Evolutionary conservation across 495 filamentous ascomycete species (phyloP).

Genomic region (Bacidia rubella): DNA sequence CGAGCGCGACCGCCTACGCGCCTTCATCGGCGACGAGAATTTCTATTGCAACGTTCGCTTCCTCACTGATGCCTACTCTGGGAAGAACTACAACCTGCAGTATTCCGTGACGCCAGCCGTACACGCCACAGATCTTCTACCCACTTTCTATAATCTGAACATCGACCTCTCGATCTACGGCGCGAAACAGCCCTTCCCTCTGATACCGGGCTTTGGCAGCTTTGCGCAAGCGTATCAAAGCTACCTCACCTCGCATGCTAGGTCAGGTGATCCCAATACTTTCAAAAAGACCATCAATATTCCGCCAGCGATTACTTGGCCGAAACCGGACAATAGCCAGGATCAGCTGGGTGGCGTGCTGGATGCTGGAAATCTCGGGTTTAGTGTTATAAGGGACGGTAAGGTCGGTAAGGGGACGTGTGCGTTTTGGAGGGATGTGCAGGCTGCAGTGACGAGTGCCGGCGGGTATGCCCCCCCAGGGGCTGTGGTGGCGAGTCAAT

Average conservation of each 20-base stretch:
- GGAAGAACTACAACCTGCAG: slow-evolving; percentile 24
- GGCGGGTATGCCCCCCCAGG: slow-evolving; percentile 20
- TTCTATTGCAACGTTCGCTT: slow-evolving; percentile 30
- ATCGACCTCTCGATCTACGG: slow-evolving; percentile 21
- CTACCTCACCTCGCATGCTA: slow-evolving; percentile 27
- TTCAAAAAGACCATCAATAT: slow-evolving; percentile 23
- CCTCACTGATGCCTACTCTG: slow-evolving; percentile 25
- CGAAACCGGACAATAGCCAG: slow-evolving; percentile 15
- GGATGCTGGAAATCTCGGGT: slow-evolving; percentile 26
- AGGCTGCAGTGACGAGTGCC: slow-evolving; percentile 23
- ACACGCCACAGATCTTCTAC: slow-evolving; percentile 21
- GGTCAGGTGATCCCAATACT: slow-evolving; percentile 27
- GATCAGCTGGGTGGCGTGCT: slow-evolving; percentile 22
- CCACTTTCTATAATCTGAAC: slow-evolving; percentile 22
- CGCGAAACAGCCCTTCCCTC: neutral
- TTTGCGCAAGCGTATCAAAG: slow-evolving; percentile 28
- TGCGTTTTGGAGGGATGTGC: slow-evolving; percentile 26
- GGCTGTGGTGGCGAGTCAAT: slow-evolving; percentile 17
- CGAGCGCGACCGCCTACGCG: slow-evolving; percentile 23
- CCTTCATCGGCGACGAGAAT: slow-evolving; percentile 24
- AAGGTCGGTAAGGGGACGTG: slow-evolving; percentile 24
- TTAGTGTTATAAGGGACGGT: slow-evolving; percentile 21
- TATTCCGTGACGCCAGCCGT: slow-evolving; percentile 28
- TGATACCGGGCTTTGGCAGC: slow-evolving; percentile 21
- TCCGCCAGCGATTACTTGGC: slow-evolving; percentile 26